Evolutionary conservation across 139 green algal genomes (phyloP), one percentile per base, ranked within the genome.

Genomic region (Haematococcus sp.): DNA sequence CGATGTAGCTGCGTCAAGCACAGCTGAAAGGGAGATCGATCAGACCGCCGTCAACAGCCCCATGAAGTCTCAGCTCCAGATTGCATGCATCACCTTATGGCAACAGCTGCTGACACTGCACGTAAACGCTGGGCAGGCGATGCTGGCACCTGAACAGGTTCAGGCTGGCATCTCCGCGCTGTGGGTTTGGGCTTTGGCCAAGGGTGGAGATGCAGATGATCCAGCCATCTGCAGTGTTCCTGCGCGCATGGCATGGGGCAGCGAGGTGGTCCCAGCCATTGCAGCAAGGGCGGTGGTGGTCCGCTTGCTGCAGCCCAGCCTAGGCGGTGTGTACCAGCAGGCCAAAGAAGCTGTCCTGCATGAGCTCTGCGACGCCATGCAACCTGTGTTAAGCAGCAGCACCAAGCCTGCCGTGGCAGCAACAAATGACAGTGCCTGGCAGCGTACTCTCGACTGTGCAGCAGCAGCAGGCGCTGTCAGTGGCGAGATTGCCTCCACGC

Each of bases 31-130:
- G 58, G 28, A 65, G 3, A 30, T 20, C 5, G 52, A 32, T 4
- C 52, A 32, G 11, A 13, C 52, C 20, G 9, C 22, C 4, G 52
- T 13, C 52, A 61, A 4, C 4, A 4, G 22, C 11, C 20, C 52
- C 17, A n/a, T n/a, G 58, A 65, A 22, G 25, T n/a, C 58, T 16
- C 58, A 65, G 25, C n/a, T 65, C 23, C 58, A 40, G 58, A 28
- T 65, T 9, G 23, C 58, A 28, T 65, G 58, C 25, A 65, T 65
- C 58, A 22, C 23, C n/a, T n/a, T 65, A 3, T 65, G 58, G 58
- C 58, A 30, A n/a, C n/a, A 33, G 58, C 58, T 65, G 58, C 58
- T 65, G 58, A 22, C 58, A 16, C 58, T 65, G 25, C 58, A 65
- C 25, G 17, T 19, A 22, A 4, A 66, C 4, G 19, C 58, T 27